Conservation (phyloP, 2,329 filamentous ascomycete genomes). For the Cladosporium sp. region DNA sequence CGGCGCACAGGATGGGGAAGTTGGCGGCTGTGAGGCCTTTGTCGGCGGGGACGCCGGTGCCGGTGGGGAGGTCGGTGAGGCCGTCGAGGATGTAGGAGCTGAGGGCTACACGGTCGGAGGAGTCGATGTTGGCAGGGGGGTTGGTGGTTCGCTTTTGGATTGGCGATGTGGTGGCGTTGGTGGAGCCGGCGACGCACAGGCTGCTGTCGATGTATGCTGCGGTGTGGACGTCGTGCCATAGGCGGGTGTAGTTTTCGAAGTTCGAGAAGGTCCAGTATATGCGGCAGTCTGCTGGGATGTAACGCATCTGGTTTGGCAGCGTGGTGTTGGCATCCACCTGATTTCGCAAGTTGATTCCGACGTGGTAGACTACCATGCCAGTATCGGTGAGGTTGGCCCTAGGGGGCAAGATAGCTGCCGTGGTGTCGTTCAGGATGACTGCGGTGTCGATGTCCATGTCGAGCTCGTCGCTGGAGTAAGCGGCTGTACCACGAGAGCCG, state of each 20-base stretch:
- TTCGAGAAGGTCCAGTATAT: conserved; percentile 43
- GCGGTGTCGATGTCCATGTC: conserved; percentile 7
- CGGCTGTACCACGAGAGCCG: conserved; percentile 1
- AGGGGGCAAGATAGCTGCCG: background rate
- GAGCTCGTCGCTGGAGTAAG: conserved; percentile 2
- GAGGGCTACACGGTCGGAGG: background rate
- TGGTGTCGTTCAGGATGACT: background rate
- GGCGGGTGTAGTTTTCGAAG: conserved; percentile 40
- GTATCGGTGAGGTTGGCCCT: conserved; percentile 23
- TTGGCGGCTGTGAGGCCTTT: background rate
- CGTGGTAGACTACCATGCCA: conserved; percentile 35
- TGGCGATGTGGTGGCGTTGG: background rate
- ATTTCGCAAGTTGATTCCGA: conserved; percentile 42
- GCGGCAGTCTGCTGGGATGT: conserved; percentile 35
- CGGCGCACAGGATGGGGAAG: background rate
- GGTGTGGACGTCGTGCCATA: conserved; percentile 41
- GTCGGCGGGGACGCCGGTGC: background rate
- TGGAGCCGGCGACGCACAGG: conserved; percentile 39
- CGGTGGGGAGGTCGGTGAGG: background rate
- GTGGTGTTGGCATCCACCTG: conserved; percentile 39
- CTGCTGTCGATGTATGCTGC: conserved; percentile 38
- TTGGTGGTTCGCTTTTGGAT: background rate
- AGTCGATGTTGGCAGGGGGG: background rate
- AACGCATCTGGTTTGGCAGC: conserved; percentile 41
- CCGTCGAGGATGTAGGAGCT: background rate